These are phyloP conservation scores for Aureoboletus auriporus DNA, from an alignment of 768 basidiomycete genomes.

Conservation along the genomic window DNA sequence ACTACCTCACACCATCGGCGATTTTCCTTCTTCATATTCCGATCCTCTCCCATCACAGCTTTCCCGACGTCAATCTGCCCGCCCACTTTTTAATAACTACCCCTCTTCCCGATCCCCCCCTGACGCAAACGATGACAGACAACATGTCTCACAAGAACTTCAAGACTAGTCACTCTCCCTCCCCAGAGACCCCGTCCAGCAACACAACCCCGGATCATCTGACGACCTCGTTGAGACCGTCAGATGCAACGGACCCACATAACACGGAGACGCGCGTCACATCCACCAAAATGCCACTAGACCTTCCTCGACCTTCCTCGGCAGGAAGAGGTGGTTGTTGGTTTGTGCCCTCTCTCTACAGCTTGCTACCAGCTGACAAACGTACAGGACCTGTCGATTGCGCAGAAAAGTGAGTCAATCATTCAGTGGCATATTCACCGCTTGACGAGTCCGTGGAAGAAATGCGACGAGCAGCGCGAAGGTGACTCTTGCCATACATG, in stretches of 20 bases:
- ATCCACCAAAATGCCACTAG: slow-evolving; percentile 43
- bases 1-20: slow-evolving; percentile 24
- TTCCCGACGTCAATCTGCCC: slow-evolving; percentile 18
- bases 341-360: slow-evolving; percentile 39
- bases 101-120: slow-evolving; percentile 20
- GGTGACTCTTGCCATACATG: slow-evolving; percentile 81
- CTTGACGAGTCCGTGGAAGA: slow-evolving; percentile 40
- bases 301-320: slow-evolving; percentile 49
- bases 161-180: slow-evolving; percentile 45
- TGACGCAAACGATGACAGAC: slow-evolving; percentile 13
- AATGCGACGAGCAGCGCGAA: slow-evolving; percentile 85
- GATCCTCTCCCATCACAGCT: slow-evolving; percentile 25
- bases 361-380: slow-evolving; percentile 6
- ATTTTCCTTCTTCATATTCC: slow-evolving; percentile 24
- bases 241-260: slow-evolving; percentile 31
- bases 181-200: slow-evolving; percentile 40
- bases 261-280: slow-evolving; percentile 32
- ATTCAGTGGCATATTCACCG: background rate
- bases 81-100: slow-evolving; percentile 24
- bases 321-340: slow-evolving; percentile 77
- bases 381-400: slow-evolving; percentile 72
- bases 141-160: slow-evolving; percentile 50
- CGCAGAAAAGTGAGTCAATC: slow-evolving; percentile 64
- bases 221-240: slow-evolving; percentile 30
- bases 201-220: slow-evolving; percentile 45